phyloP scores from a whole-genome alignment of 129 eudicot genomes.

The Pseudognaphalium luteoalbum region DNA sequence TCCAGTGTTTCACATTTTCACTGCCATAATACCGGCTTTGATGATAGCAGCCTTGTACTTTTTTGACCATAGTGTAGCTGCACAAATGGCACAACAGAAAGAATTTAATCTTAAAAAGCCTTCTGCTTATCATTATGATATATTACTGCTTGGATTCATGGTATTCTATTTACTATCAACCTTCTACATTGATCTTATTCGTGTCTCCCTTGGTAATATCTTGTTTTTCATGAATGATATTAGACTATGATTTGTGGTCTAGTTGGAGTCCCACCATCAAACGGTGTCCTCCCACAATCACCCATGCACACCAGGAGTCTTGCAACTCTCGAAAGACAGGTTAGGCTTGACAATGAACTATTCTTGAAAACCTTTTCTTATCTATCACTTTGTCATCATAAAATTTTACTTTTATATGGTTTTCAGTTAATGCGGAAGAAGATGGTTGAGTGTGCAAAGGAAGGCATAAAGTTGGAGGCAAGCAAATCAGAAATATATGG shows the following conservation, averaged over 20 bases:
- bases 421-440: conserved; percentile 68
- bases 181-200: neutral
- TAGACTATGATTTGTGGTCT: conserved; percentile 85
- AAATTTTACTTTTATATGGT: conserved; percentile 6
- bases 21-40: conserved; percentile 75
- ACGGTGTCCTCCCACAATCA: conserved; percentile 88
- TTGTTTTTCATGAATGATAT: conserved; percentile 16
- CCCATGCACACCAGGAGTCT: conserved; percentile 94
- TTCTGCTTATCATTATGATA: conserved; percentile 84
- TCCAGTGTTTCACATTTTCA: conserved; percentile 64
- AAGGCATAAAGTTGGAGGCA: conserved; percentile 64
- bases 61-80: conserved; percentile 96
- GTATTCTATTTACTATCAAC: conserved; percentile 36
- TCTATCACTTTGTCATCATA: neutral
- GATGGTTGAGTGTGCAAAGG: conserved; percentile 78
- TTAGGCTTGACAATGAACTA: conserved; percentile 22
- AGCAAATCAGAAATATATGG: conserved; percentile 74
- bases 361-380: neutral
- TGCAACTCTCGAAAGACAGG: conserved; percentile 75
- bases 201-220: conserved; percentile 3
- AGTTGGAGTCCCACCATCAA: conserved; percentile 89
- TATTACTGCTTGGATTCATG: conserved; percentile 84
- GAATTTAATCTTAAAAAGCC: conserved; percentile 93
- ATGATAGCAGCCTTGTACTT: conserved; percentile 96
- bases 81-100: conserved; percentile 94